A percentile compares a stretch with the other conserved stretches of the same genome.
These are phyloP conservation scores for Salmacisia buchloeana DNA, from an alignment of 1,284 basidiomycete species.

Conservation along the genomic window DNA sequence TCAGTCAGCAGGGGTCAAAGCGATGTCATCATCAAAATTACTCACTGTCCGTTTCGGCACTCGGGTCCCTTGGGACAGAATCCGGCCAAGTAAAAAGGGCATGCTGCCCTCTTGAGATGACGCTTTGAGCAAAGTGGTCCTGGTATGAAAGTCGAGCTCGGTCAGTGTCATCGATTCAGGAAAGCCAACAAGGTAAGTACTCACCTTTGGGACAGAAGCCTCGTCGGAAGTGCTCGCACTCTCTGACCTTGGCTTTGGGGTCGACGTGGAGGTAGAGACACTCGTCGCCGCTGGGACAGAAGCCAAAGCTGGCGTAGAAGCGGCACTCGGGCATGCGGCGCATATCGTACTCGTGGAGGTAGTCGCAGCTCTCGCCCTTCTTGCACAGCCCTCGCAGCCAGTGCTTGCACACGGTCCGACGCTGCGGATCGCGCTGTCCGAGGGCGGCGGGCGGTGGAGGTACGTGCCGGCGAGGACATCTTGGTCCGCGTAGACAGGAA, in stretches of 20 bases:
- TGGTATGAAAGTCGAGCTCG: constrained; percentile 4
- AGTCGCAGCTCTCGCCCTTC: constrained; percentile 96
- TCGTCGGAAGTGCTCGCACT: constrained; percentile 90
- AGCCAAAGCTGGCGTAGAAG: constrained; percentile 97
- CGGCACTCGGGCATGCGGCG: constrained; percentile 98
- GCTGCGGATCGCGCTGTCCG: constrained; percentile 55
- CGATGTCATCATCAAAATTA: background rate
- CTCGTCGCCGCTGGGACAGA: constrained; percentile 64
- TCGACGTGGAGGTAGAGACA: constrained; percentile 98
- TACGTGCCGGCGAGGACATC: constrained; percentile 33
- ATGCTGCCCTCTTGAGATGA: constrained; percentile 83
- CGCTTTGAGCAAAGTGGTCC: constrained; percentile 85
- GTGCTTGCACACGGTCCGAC: constrained; percentile 80
- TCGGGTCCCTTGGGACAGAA: constrained; percentile 91
- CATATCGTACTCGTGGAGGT: constrained; percentile 97
- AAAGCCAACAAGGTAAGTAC: background rate
- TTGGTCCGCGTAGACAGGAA: constrained; percentile 25
- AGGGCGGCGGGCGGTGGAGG: constrained; percentile 12
- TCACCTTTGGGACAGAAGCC: constrained; percentile 69
- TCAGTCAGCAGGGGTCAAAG: background rate
- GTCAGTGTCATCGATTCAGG: background rate
- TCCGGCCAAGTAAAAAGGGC: constrained; percentile 84
- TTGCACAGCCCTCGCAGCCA: constrained; percentile 98
- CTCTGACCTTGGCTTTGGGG: constrained; percentile 68
- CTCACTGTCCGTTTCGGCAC: constrained; percentile 73